These are phyloP conservation scores for Colletotrichum theobromicola DNA, from an alignment of 2,329 filamentous ascomycete genomes.

Conservation along the genomic window DNA sequence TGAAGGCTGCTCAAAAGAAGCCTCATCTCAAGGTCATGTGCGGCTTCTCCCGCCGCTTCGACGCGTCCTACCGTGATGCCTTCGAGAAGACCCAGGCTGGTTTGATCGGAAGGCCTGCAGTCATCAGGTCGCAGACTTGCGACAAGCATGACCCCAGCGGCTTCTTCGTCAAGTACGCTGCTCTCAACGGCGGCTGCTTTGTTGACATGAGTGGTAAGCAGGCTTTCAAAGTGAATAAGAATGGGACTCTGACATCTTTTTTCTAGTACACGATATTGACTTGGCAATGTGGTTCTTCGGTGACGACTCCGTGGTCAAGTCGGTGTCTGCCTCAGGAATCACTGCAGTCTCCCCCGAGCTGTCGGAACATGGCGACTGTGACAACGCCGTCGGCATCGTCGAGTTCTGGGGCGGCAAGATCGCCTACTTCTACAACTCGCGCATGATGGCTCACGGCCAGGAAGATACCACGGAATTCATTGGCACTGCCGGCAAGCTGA, in stretches of 20 bases:
- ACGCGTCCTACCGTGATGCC: constrained; percentile 68
- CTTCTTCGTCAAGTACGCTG: constrained; percentile 72
- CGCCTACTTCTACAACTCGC: constrained; percentile 66
- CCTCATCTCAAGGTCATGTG: constrained; percentile 68
- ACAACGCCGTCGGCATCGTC: constrained; percentile 56
- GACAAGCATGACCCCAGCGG: constrained; percentile 69
- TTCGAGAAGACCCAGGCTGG: constrained; percentile 55
- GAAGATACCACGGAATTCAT: constrained; percentile 72
- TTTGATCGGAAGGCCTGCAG: constrained; percentile 61
- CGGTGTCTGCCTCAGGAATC: constrained; percentile 34
- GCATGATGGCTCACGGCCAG: constrained; percentile 74
- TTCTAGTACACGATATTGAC: constrained; percentile 5
- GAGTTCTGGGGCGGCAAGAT: constrained; percentile 69
- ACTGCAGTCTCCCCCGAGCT: constrained; percentile 35
- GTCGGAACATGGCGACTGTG: constrained; percentile 34
- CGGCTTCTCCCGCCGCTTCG: constrained; percentile 54
- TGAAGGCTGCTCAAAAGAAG: constrained; percentile 58
- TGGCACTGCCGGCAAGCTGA: constrained; percentile 68
- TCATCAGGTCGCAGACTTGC: constrained; percentile 71
- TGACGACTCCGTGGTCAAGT: constrained; percentile 34
- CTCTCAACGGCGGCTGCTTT: constrained; percentile 71
- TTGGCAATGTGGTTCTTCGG: constrained; percentile 39
- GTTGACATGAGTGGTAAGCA: constrained; percentile 52
- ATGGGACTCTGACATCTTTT: background rate
- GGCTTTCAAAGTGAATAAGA: fast-evolving